Evolutionary conservation across 139 green algal species (phyloP).

Genomic region (Ettlia oleoabundans): DNA sequence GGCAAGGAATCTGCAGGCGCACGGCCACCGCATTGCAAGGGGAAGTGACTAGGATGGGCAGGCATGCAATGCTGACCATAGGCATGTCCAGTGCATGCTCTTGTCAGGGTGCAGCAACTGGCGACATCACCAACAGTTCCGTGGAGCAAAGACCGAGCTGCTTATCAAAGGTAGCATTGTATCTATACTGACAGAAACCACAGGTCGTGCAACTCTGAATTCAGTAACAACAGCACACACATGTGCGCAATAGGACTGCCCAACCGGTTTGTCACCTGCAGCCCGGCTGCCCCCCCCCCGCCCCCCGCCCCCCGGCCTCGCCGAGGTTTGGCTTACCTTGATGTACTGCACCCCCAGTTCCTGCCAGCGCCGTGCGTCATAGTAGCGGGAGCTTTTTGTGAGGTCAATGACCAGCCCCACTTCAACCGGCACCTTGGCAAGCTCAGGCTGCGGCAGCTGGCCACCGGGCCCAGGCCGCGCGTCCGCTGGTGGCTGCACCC

Average conservation of each 20-base stretch:
- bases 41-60: neutral
- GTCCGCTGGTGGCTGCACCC: neutral
- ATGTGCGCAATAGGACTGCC: too few relatives aligned
- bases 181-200: too few relatives aligned
- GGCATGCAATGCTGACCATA: neutral
- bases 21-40: too few relatives aligned
- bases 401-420: slow-evolving; percentile 92
- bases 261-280: too few relatives aligned
- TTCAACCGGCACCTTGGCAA: slow-evolving; percentile 29
- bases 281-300: too few relatives aligned
- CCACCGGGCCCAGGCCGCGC: neutral
- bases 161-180: too few relatives aligned
- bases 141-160: too few relatives aligned
- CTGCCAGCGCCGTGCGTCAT: slow-evolving; percentile 66
- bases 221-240: too few relatives aligned
- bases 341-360: slow-evolving; percentile 52
- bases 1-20: slow-evolving; percentile 78
- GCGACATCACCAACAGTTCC: too few relatives aligned
- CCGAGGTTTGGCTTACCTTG: slow-evolving; percentile 51
- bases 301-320: too few relatives aligned
- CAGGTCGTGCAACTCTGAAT: too few relatives aligned
- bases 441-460: neutral
- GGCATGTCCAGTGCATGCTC: neutral
- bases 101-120: too few relatives aligned
- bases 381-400: slow-evolving; percentile 93